Evolutionary conservation across 192 early-diverging fungal genomes (phyloP).

Genomic region (Coemansia reversa): DNA sequence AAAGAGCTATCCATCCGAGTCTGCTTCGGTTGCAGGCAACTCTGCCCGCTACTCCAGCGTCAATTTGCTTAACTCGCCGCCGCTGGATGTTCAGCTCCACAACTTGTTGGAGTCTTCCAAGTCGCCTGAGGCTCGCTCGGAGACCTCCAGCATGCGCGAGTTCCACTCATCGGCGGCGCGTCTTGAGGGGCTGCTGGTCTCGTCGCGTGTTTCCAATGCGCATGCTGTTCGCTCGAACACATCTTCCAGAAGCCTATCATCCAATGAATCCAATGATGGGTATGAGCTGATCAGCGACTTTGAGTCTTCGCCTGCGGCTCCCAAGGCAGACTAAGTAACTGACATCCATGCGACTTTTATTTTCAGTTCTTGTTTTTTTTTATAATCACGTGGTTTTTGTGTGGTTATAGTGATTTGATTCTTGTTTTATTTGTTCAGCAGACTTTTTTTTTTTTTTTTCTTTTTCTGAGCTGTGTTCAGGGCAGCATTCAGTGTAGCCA

Average conservation of each 20-base stretch:
- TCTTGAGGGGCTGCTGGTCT: slow-evolving; percentile 29
- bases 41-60: slow-evolving; percentile 19
- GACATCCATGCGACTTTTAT: background rate
- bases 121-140: slow-evolving; percentile 24
- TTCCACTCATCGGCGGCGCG: slow-evolving; percentile 50
- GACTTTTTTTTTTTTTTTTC: slow-evolving; percentile 8
- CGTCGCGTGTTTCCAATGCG: slow-evolving; percentile 25
- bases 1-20: slow-evolving; percentile 18
- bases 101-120: background rate
- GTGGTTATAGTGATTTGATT: slow-evolving; percentile 9
- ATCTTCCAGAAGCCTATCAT: background rate
- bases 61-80: slow-evolving; percentile 35
- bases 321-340: background rate
- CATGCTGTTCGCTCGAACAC: background rate
- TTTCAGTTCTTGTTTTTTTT: background rate
- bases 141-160: slow-evolving; percentile 46
- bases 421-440: background rate
- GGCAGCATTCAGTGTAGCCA: background rate
- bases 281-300: slow-evolving; percentile 34
- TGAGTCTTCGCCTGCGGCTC: slow-evolving; percentile 1
- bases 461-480: background rate
- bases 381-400: background rate
- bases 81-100: slow-evolving; percentile 5
- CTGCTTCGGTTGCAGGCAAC: background rate
- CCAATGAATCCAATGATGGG: slow-evolving; percentile 11